Conservation (phyloP, 257 asterid species). For the Dorcoceras hygrometricum region DNA sequence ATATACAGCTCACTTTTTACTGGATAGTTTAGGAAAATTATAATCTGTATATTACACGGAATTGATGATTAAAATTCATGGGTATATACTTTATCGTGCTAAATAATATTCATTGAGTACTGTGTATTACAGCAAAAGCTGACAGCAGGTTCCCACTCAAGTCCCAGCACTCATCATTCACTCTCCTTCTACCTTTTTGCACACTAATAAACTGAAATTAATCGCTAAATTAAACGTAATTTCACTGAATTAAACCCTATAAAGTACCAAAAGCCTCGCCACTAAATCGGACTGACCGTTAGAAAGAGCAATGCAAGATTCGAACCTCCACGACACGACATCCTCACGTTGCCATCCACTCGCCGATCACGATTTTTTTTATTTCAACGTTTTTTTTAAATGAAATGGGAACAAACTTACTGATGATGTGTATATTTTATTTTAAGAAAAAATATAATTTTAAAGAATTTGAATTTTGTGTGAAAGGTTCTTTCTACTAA, state of each 20-base stretch:
- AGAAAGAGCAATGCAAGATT: slow-evolving; percentile 26
- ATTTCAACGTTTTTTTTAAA: slow-evolving; percentile 24
- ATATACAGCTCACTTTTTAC: too few species aligned
- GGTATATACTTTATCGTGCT: too few species aligned
- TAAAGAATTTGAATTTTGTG: slow-evolving; percentile 14
- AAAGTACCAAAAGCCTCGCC: slow-evolving; percentile 38
- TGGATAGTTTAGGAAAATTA: too few species aligned
- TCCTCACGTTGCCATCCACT: slow-evolving; percentile 44
- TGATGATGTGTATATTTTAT: slow-evolving; percentile 2
- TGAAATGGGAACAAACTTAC: slow-evolving; percentile 8
- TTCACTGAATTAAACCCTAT: slow-evolving; percentile 7
- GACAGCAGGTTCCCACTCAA: slow-evolving; percentile 20
- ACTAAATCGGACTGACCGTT: slow-evolving; percentile 36
- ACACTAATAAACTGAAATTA: slow-evolving; percentile 3
- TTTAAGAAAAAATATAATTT: not conserved
- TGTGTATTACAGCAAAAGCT: slow-evolving; percentile 7
- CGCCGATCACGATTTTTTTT: slow-evolving; percentile 28
- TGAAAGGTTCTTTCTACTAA: slow-evolving; percentile 12
- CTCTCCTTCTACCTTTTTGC: not conserved
- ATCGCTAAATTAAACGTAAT: not conserved
- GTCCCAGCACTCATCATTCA: slow-evolving; percentile 14
- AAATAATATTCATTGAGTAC: too few species aligned
- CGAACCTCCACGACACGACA: slow-evolving; percentile 48
- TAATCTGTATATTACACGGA: too few species aligned
- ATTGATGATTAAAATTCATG: too few species aligned